These are phyloP conservation scores for Collybia mongolica DNA, from an alignment of 768 basidiomycete genomes.

Conservation along the genomic window DNA sequence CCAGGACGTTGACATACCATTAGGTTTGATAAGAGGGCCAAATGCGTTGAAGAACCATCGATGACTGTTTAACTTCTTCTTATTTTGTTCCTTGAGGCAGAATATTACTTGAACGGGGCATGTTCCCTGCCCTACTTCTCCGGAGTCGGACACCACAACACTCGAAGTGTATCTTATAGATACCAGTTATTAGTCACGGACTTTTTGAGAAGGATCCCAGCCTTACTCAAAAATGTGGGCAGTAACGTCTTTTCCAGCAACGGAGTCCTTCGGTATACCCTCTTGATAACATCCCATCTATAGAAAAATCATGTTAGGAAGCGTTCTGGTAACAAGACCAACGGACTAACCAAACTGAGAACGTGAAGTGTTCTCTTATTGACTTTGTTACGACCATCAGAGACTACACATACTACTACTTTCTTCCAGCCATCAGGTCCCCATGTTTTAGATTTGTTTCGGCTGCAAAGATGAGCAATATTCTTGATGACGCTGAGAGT, in stretches of 20 bases:
- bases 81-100: conserved; percentile 94
- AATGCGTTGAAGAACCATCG: conserved; percentile 99
- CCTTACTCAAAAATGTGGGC: conserved; percentile 90
- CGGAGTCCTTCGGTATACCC: conserved; percentile 86
- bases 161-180: conserved; percentile 67
- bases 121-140: conserved; percentile 73
- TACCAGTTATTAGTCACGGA: not conserved
- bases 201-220: conserved; percentile 11
- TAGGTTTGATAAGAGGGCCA: conserved; percentile 82
- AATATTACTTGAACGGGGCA: conserved; percentile 88
- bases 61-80: conserved; percentile 95
- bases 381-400: conserved; percentile 83
- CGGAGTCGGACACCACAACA: conserved; percentile 74
- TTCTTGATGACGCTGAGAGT: conserved; percentile 77
- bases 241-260: conserved; percentile 87
- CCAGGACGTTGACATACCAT: conserved; percentile 42
- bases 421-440: conserved; percentile 91
- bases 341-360: conserved; percentile 61
- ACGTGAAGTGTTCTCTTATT: conserved; percentile 92
- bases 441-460: conserved; percentile 75
- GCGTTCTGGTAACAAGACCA: conserved; percentile 4
- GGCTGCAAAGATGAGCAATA: conserved; percentile 72
- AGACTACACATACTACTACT: conserved; percentile 85
- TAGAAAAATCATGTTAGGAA: not conserved
- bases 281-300: conserved; percentile 89